Evolutionary conservation across 306 rosid species (phyloP), one percentile per base, ranked within the genome.

Genomic region (Lathyrus aphaca): DNA sequence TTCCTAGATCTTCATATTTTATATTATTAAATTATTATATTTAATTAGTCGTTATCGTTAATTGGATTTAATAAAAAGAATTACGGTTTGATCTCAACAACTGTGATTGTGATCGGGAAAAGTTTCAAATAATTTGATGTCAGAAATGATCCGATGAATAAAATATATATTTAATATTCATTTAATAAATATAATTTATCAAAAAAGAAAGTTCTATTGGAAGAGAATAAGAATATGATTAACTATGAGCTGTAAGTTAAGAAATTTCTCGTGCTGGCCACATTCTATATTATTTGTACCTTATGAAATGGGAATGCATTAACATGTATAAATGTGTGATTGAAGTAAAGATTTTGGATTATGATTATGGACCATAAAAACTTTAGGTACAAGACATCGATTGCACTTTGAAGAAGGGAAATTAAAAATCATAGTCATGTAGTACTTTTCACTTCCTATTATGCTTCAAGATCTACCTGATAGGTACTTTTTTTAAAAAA

Each of bases 341-440:
- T 61, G 8, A 81, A 76, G 84, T 38, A 81, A 81, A 81, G 72
- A 5, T 60, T 35, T 53, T 53, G 59, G 59, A 53, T 21, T 23
- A 5, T 16, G 5, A 21, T 21, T 10, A 53, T 72, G 62, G 69
- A 48, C 54, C 37, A 53, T 8, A 37, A 48, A 3, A 63, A 35
- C 29, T 51, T 73, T 63, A 23, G 37, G 37, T 53, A 27, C 58
- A 53, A 53, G 57, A 16, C 39, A 65, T 18, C 32, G 14, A 25
- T 17, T 21, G 3, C 6, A 25, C 68, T 15, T 0, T 2, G 16
- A 46, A 5, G 11, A 16, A 27, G 5, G 37, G 18, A 10, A 42
- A 42, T 6, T 21, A 23, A 64, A 63, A 63, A 42, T 38, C 38
- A 2, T 10, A 61, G 49, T 38, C 32, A 38, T 30, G 16, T 44